Evolutionary conservation across 1,284 basidiomycete species (phyloP), one percentile per base, ranked within the genome.

Genomic region (Leccinum pseudoinsigne): DNA sequence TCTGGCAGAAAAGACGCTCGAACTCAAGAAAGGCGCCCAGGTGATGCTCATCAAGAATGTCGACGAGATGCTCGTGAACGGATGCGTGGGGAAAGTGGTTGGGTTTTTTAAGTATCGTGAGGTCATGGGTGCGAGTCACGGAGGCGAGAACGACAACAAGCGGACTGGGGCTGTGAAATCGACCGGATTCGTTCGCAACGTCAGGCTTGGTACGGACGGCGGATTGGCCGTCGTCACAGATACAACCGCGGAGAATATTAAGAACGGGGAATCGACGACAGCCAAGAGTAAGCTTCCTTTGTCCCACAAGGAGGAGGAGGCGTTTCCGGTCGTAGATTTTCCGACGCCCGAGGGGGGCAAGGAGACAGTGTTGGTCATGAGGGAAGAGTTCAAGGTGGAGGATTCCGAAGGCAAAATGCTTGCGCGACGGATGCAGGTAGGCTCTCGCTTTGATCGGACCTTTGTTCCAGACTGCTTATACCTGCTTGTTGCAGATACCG

Each of bases 21-120:
- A 76, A 2, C 80, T 93, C 61, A 89, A 90, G 72, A 76, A 81
- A 16, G 79, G 76, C 3, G 80, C 82, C 0, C 82, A 86, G 65
- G 84, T 86, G 11, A 86, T 85, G 84, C 78, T 93, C n/a, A 85
- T 93, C 76, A 92, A 93, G 80, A 94, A 94, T 68, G 18, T 47
- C 45, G 6, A 92, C 68, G 85, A 89, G 55, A 82, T 82, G 57
- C 82, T 93, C 2, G 91, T 92, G 59, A 94, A 93, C 69, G 92
- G 92, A 2, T 86, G 84, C 18, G 84, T 92, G 55, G 92, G 92
- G 72, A 38, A 38, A 38, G 36, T 38, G 50, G 70, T 87, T 10
- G 85, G 83, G 1, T 92, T 78, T 84, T 77, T 67, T 38, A 72
- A 55, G 55, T 74, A 68, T 40, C 65, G 68, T 4, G 69, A 69